Conservation (phyloP, 352 stramenopile species). For the Globisporangium rhizosaccharum region DNA sequence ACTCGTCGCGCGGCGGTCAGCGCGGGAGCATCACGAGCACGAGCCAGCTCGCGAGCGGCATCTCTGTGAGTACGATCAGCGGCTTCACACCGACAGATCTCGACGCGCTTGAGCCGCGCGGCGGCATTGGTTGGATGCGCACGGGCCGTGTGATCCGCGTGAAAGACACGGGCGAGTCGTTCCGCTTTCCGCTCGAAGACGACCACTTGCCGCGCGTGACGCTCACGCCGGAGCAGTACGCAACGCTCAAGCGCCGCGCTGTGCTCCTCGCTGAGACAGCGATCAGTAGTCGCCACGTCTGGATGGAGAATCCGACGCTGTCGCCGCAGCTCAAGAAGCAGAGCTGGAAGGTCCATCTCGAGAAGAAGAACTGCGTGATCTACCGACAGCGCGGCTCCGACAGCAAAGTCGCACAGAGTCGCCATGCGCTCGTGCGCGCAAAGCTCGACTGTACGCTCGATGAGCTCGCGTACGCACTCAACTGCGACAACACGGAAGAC, state of each 20-base stretch:
- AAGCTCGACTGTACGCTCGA: constrained; percentile 71
- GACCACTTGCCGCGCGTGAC: constrained; percentile 46
- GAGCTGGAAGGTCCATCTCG: constrained; percentile 56
- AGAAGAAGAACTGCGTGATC: constrained; percentile 71
- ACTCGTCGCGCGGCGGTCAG: constrained; percentile 17
- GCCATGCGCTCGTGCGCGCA: constrained; percentile 48
- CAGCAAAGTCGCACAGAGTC: constrained; percentile 27
- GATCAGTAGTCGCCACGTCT: constrained; percentile 40
- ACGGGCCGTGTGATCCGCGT: constrained; percentile 65
- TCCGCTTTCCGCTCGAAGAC: constrained; percentile 61
- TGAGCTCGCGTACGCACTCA: constrained; percentile 61
- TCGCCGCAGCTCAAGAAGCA: constrained; percentile 49
- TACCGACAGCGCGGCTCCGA: constrained; percentile 52
- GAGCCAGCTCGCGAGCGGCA: not conserved
- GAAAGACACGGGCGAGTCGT: constrained; percentile 66
- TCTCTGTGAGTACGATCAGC: not conserved
- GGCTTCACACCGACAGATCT: not conserved
- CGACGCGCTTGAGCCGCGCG: constrained; percentile 16
- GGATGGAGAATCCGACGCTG: constrained; percentile 67
- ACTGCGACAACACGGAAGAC: constrained; percentile 54
- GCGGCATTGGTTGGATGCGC: constrained; percentile 58
- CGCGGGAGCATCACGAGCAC: constrained; percentile 21
- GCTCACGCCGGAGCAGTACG: constrained; percentile 27
- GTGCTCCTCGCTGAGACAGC: constrained; percentile 30
- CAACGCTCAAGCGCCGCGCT: constrained; percentile 24